phyloP scores from a whole-genome alignment of 352 stramenopile genomes.

The Phytophthora pseudosyringae region DNA sequence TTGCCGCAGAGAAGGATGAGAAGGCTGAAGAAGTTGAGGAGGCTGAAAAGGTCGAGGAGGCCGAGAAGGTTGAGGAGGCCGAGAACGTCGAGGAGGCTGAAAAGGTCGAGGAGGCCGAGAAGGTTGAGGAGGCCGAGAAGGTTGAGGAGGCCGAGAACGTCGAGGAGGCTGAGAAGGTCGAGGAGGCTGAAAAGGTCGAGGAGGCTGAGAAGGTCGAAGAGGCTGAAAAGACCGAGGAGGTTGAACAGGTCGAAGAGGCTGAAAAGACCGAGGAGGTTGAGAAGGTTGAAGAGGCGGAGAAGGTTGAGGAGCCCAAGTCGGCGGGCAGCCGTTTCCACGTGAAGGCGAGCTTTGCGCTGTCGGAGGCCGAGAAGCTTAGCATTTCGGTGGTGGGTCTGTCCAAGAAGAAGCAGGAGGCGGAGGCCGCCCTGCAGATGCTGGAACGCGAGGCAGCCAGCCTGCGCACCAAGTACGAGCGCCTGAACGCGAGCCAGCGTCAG shows the following conservation, averaged over 20 bases:
- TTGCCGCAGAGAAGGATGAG: conserved; percentile 20
- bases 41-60: conserved; percentile 22
- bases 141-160: conserved; percentile 13
- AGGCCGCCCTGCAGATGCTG: conserved; percentile 62
- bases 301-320: conserved; percentile 35
- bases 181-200: conserved; percentile 25
- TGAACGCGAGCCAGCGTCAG: conserved; percentile 81
- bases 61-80: conserved; percentile 16
- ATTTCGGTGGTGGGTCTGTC: conserved; percentile 73
- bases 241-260: conserved; percentile 12
- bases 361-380: conserved; percentile 79
- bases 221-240: conserved; percentile 9
- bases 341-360: conserved; percentile 72
- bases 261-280: conserved; percentile 30
- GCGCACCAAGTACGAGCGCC: conserved; percentile 82
- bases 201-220: conserved; percentile 24
- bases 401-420: conserved; percentile 84
- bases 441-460: conserved; percentile 80
- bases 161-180: conserved; percentile 17
- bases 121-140: conserved; percentile 19
- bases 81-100: conserved; percentile 7
- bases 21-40: conserved; percentile 22
- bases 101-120: conserved; percentile 11
- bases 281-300: conserved; percentile 26
- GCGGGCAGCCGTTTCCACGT: conserved; percentile 68